A percentile compares a stretch with the other conserved stretches of the same genome.
Evolutionary conservation across 1,284 basidiomycete species (phyloP).

Genomic region (Takashimella koratensis): DNA sequence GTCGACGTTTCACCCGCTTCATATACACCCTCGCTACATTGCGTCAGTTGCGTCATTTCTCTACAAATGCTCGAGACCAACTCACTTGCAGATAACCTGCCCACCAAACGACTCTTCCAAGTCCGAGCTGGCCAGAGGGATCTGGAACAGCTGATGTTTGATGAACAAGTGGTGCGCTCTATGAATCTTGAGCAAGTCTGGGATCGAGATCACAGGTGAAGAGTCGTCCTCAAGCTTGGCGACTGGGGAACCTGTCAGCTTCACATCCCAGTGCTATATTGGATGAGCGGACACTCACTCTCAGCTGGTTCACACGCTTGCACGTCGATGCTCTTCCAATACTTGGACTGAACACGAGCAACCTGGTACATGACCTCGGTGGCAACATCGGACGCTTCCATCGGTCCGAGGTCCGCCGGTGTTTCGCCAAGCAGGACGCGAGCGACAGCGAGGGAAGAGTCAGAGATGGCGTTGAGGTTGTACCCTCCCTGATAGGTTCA

Average conservation of each 20-base stretch:
- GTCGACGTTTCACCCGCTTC: constrained; percentile 54
- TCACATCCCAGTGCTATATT: neutral
- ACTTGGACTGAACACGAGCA: constrained; percentile 76
- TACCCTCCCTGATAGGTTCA: constrained; percentile 76
- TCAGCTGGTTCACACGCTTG: constrained; percentile 70
- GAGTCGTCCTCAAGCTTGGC: constrained; percentile 6
- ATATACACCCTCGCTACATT: constrained; percentile 46
- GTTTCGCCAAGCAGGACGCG: constrained; percentile 79
- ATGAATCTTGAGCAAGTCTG: constrained; percentile 77
- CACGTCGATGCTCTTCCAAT: constrained; percentile 82
- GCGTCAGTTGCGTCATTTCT: neutral
- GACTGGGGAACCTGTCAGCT: constrained; percentile 5
- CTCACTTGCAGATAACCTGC: constrained; percentile 81
- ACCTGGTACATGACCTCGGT: constrained; percentile 86
- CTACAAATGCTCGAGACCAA: constrained; percentile 13
- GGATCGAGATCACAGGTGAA: constrained; percentile 35
- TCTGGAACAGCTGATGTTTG: constrained; percentile 68
- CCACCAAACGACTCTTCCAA: constrained; percentile 67
- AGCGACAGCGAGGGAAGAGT: constrained; percentile 81
- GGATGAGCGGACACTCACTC: constrained; percentile 20
- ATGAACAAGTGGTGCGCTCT: constrained; percentile 72
- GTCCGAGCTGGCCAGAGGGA: constrained; percentile 67
- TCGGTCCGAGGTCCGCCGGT: constrained; percentile 66
- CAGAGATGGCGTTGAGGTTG: constrained; percentile 82
- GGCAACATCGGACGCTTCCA: constrained; percentile 70